These are phyloP conservation scores for Cucurbita moschata DNA, from an alignment of 306 rosid genomes.

Conservation along the genomic window DNA sequence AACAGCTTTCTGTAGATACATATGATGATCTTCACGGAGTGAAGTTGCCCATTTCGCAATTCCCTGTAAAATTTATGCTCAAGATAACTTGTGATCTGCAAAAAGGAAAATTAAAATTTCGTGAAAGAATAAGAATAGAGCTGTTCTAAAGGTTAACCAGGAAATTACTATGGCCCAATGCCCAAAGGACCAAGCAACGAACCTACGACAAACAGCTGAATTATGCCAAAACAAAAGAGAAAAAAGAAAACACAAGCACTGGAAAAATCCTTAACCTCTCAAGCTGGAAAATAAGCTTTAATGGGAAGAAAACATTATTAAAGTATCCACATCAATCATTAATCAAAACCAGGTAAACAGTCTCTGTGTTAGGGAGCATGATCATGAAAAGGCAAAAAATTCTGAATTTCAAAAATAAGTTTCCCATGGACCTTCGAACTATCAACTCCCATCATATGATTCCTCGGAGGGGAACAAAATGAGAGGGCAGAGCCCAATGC, in stretches of 20 bases:
- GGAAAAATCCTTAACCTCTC: background rate
- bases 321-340: background rate
- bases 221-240: background rate
- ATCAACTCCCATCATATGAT: background rate
- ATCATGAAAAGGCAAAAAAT: background rate
- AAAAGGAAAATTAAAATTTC: background rate
- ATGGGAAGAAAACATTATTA: background rate
- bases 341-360: background rate
- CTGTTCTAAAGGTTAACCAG: background rate
- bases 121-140: background rate
- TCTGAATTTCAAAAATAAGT: background rate
- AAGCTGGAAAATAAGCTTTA: background rate
- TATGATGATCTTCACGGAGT: constrained; percentile 55
- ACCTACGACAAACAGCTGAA: background rate
- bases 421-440: background rate
- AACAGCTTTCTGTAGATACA: constrained; percentile 61
- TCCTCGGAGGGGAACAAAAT: background rate
- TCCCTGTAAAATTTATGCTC: constrained; percentile 77
- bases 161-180: background rate
- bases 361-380: background rate
- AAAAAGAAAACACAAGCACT: background rate
- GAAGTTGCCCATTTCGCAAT: constrained; percentile 57
- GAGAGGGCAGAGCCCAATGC: background rate
- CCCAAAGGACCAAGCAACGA: background rate
- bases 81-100: constrained; percentile 66